Base-by-base conservation (phyloP, 495 filamentous ascomycete species). In the Talaromyces liani region DNA sequence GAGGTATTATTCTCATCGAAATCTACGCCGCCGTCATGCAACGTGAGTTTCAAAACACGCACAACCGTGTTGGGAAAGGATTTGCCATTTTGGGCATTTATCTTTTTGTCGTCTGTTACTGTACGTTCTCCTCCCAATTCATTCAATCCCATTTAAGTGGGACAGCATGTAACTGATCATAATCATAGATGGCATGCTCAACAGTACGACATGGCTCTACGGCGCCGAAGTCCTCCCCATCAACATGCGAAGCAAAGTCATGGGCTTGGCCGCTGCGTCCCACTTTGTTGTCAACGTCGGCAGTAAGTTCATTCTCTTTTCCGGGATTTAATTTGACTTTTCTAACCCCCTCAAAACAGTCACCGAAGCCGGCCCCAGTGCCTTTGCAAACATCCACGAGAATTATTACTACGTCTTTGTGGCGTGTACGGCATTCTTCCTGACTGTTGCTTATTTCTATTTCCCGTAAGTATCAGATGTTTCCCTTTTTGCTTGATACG, bases 351-450 rank as follows among this genome's bases (percentile, higher is more conserved):
- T 58, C 36, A 7, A 49, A 24, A 49, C 45, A 74, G 78, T 86
- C 56, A 86, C 83, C 57, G 80, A 86, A 68, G 83, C 82, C 6
- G 83, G 82, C 0, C 83, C 83, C 8, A 83, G 76, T 59, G 83
- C 83, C 2, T 84, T 86, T 64, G 81, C 81, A 39, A 84, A 77
- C 33, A 86, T 86, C 62, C 67, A 75, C 16, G 78, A 86, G 67
- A 86, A 86, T 61, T 86, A 85, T 66, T 86, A 86, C 65, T 86
- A 84, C 58, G 83, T 85, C 34, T 85, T 85, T 45, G 80, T 84
- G 9, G 79, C 59, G 6, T 85, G 82, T 65, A 78, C 80, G 1
- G 8, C 68, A 0, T 76, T 84, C 67, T 86, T 84, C 71, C 64
- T 84, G 1, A 67, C 71, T 12, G 60, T 84, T 25, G 80, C 80